Conservation (phyloP, 306 rosid species). For the Senna siamea region DNA sequence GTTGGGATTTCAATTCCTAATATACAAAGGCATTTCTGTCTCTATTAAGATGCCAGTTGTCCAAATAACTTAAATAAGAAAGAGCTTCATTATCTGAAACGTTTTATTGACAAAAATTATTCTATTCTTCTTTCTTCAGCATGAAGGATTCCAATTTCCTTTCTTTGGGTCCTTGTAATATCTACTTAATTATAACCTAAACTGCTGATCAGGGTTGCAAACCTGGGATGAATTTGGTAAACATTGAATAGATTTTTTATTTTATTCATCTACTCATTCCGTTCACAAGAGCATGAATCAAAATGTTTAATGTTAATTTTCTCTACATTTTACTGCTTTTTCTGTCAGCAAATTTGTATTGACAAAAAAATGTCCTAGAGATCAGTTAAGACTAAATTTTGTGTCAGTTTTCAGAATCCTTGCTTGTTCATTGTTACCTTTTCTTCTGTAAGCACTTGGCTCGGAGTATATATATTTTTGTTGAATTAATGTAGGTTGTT, state of each 20-base stretch:
- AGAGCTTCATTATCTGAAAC: background rate
- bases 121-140: background rate
- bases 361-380: no score
- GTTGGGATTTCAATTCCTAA: no score
- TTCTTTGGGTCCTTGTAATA: background rate
- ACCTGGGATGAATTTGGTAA: no score
- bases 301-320: conserved; percentile 12
- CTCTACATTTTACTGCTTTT: conserved; percentile 6
- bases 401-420: no score
- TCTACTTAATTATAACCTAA: background rate
- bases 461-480: background rate
- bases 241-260: no score
- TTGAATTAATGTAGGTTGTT: conserved; percentile 48
- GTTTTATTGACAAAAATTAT: background rate
- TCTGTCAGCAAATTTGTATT: no score
- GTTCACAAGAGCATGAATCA: no score
- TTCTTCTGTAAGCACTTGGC: background rate
- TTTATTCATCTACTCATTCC: no score
- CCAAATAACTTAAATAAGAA: background rate
- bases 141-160: background rate
- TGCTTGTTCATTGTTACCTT: no score
- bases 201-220: background rate
- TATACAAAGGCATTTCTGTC: no score
- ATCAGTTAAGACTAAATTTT: no score
- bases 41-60: background rate